phyloP scores from a whole-genome alignment of 208 protist species.

The Trypanosoma grayi region DNA sequence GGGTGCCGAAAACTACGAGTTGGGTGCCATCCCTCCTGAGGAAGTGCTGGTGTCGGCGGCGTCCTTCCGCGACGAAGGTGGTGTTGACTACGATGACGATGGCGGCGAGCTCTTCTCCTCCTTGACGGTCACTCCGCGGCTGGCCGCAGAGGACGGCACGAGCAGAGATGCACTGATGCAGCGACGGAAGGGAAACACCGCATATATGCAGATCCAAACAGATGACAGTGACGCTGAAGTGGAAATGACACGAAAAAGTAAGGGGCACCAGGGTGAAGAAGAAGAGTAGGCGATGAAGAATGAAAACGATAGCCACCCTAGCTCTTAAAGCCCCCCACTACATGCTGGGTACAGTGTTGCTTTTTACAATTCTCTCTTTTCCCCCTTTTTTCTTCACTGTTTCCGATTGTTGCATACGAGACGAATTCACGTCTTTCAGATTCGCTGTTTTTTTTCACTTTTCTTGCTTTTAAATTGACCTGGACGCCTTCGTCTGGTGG shows the following conservation, averaged over 20 bases:
- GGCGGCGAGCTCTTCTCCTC: neutral
- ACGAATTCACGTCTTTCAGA: too few relatives aligned
- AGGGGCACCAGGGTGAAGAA: too few relatives aligned
- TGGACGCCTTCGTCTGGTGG: too few relatives aligned
- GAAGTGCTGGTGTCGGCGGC: neutral
- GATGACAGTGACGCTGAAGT: too few relatives aligned
- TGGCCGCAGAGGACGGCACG: neutral
- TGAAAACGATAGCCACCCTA: too few relatives aligned
- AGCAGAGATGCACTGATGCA: neutral
- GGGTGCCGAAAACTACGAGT: neutral
- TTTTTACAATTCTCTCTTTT: constrained; percentile 4
- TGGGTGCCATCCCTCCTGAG: neutral
- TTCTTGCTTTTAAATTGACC: neutral
- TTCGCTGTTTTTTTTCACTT: neutral
- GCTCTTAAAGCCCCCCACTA: neutral
- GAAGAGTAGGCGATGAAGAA: neutral
- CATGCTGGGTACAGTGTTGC: neutral
- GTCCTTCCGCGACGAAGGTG: neutral
- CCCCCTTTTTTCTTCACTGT: constrained; percentile 5
- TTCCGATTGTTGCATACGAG: too few relatives aligned
- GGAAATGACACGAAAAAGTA: too few relatives aligned
- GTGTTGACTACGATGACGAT: neutral
- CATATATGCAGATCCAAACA: neutral
- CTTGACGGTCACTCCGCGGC: neutral
- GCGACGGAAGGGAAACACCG: too few relatives aligned